Evolutionary conservation across 768 basidiomycete genomes (phyloP).

Genomic region (Sarcodon sp.): DNA sequence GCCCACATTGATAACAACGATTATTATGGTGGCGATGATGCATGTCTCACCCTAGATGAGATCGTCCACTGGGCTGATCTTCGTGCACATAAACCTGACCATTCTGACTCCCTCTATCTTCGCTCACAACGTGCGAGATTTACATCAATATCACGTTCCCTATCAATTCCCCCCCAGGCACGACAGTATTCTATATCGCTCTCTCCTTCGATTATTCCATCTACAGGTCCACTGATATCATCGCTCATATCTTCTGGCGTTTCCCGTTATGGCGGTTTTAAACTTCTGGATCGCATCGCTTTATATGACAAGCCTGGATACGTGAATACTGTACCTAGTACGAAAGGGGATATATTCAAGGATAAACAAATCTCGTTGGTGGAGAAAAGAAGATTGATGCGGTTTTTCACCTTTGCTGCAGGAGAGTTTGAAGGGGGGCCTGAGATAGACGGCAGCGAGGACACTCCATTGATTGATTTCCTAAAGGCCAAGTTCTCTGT

Average conservation of each 20-base stretch:
- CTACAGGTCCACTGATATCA: constrained; percentile 66
- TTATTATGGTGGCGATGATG: constrained; percentile 80
- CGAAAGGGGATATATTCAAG: constrained; percentile 91
- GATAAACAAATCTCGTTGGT: constrained; percentile 60
- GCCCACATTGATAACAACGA: constrained; percentile 78
- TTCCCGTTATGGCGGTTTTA: constrained; percentile 83
- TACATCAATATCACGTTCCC: constrained; percentile 30
- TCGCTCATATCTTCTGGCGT: constrained; percentile 75
- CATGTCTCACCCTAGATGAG: constrained; percentile 74
- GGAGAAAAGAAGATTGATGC: constrained; percentile 87
- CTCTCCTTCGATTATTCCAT: constrained; percentile 71
- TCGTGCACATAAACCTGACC: constrained; percentile 10
- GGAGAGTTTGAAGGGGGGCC: constrained; percentile 57
- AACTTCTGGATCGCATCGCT: constrained; percentile 60
- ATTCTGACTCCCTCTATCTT: constrained; percentile 12
- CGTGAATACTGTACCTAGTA: constrained; percentile 62
- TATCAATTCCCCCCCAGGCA: constrained; percentile 30
- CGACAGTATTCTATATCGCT: constrained; percentile 81
- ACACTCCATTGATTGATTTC: constrained; percentile 47
- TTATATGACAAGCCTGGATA: constrained; percentile 37
- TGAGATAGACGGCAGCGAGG: constrained; percentile 44
- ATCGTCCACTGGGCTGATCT: constrained; percentile 54
- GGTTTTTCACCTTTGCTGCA: constrained; percentile 74
- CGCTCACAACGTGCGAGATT: constrained; percentile 18
- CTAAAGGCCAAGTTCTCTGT: constrained; percentile 54